phyloP scores from a whole-genome alignment of 768 basidiomycete species.

The Chiua virens region DNA sequence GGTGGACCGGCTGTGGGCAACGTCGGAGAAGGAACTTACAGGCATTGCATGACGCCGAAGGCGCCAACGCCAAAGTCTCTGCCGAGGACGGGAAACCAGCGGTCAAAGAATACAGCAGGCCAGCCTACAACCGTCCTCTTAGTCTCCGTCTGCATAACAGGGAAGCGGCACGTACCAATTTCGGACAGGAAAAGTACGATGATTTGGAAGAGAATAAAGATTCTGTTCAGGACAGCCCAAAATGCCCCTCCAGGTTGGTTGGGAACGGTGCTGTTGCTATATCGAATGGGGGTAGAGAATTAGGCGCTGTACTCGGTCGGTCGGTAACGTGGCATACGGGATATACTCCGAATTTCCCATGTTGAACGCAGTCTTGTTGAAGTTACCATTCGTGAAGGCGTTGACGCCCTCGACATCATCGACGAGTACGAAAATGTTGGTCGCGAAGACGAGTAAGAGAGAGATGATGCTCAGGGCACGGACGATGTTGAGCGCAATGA shows the following conservation, averaged over 20 bases:
- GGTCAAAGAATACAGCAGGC: conserved; percentile 77
- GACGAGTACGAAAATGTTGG: conserved; percentile 70
- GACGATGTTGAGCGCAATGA: conserved; percentile 76
- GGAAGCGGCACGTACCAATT: conserved; percentile 36
- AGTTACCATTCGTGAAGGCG: conserved; percentile 45
- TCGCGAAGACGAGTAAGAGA: conserved; percentile 78
- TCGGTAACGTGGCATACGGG: conserved; percentile 41
- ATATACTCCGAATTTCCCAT: conserved; percentile 75
- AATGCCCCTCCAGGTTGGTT: conserved; percentile 91
- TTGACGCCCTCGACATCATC: conserved; percentile 78
- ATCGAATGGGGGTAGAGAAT: neutral
- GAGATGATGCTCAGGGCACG: conserved; percentile 76
- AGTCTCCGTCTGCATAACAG: neutral
- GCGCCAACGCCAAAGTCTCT: conserved; percentile 82
- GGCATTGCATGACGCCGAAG: conserved; percentile 82
- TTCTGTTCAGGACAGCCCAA: conserved; percentile 83
- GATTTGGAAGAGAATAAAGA: conserved; percentile 83
- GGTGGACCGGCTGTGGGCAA: neutral
- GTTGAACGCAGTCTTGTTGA: conserved; percentile 37
- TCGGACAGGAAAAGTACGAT: conserved; percentile 60
- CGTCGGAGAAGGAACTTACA: conserved; percentile 46
- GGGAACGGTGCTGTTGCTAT: conserved; percentile 79
- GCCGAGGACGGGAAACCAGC: conserved; percentile 92
- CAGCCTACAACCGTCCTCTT: conserved; percentile 43
- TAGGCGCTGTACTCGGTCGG: neutral